These are phyloP conservation scores for Lablab purpureus DNA, from an alignment of 306 rosid genomes.

Conservation along the genomic window DNA sequence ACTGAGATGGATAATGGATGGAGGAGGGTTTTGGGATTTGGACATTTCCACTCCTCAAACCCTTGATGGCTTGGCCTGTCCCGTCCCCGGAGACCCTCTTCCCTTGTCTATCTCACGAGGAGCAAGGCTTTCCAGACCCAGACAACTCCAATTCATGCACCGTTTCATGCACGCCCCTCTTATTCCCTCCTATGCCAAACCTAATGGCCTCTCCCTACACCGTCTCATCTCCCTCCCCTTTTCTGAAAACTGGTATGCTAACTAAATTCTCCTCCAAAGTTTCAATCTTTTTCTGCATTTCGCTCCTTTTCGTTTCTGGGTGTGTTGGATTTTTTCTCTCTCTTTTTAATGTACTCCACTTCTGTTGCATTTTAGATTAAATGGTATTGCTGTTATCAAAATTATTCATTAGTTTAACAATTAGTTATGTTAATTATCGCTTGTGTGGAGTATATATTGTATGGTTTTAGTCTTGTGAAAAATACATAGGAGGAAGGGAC, in stretches of 20 bases:
- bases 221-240: conserved; percentile 77
- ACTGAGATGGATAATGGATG: conserved; percentile 93
- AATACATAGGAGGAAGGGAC: background rate
- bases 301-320: conserved; percentile 5
- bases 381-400: conserved; percentile 10
- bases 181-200: conserved; percentile 61
- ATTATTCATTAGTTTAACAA: conserved; percentile 6
- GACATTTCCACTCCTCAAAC: conserved; percentile 82
- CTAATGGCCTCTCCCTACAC: conserved; percentile 66
- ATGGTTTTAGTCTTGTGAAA: background rate
- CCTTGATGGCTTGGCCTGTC: conserved; percentile 69
- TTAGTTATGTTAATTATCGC: background rate
- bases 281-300: conserved; percentile 23
- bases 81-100: conserved; percentile 68
- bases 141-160: conserved; percentile 85
- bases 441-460: background rate
- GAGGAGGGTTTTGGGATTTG: conserved; percentile 78
- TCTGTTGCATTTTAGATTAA: background rate
- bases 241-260: conserved; percentile 59
- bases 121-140: conserved; percentile 71
- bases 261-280: background rate
- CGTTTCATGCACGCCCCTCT: conserved; percentile 75
- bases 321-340: background rate
- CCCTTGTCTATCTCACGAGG: conserved; percentile 83
- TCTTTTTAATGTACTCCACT: background rate